Base-by-base conservation (phyloP, 139 green algal species). In the Volvox africanus region DNA sequence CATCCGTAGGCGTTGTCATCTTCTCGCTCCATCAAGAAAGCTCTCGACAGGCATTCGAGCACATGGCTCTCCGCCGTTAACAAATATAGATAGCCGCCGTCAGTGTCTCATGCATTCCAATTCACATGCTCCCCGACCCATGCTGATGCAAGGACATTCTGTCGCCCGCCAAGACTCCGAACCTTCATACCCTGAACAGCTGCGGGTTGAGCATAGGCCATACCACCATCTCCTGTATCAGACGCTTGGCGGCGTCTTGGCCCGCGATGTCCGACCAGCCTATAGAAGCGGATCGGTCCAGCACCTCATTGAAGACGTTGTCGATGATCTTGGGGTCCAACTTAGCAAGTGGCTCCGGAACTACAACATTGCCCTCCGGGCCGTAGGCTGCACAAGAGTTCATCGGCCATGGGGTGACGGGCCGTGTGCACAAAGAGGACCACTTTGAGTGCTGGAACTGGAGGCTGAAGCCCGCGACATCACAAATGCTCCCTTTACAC, bases 191-290 rank as follows among this genome's bases (percentile, higher is more conserved):
- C 90, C 85, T 95, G 92, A 99, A 99, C 32, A 99, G 94, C 65
- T 97, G 80, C 14, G 98, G 98, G 92, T 99, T 98, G 67, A 98
- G 93, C 93, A 99, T 98, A 62, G 98, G 98, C 98, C 98, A 99
- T 61, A 99, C 98, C 35, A 99, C 96, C 84, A 99, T 95, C 94
- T 99, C 98, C 92, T 98, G 95, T 77, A 99, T 94, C 79, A 99
- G 93, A 65, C 94, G 77, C 94, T 99, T 99, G 77, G 96, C 97
- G 1, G 93, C 84, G 17, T 97, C 93, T 89, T 98, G 96, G 11
- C 96, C 97, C 61, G 96, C 96, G 76, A 98, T 97, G 92, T 97
- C 96, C 2, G 95, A 93, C 95, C 95, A 98, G 20, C 22, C 44
- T 88, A 87, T 20, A 61, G 35, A 26, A 20, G 33, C 61, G 13